These are phyloP conservation scores for Dillenia suffruticosa DNA, from an alignment of 164 flowering plant species.

Conservation along the genomic window DNA sequence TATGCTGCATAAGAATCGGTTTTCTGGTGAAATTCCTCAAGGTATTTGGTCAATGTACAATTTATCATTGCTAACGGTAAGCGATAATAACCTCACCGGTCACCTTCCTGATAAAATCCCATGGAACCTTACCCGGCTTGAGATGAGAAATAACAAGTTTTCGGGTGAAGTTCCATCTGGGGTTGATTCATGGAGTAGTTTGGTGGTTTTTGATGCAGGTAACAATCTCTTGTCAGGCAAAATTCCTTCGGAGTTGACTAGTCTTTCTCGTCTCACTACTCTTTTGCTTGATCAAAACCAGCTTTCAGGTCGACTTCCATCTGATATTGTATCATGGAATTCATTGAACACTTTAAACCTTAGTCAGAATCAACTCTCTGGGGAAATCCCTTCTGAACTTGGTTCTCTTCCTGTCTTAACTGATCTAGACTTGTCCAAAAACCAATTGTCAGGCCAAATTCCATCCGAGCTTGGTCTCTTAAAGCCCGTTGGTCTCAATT, in stretches of 20 bases:
- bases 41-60: conserved; percentile 39
- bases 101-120: conserved; percentile 35
- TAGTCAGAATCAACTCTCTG: conserved; percentile 37
- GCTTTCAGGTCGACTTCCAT: conserved; percentile 40
- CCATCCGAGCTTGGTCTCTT: conserved; percentile 28
- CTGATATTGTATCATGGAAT: conserved; percentile 37
- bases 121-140: conserved; percentile 31
- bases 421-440: conserved; percentile 40
- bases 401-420: conserved; percentile 29
- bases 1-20: conserved; percentile 30
- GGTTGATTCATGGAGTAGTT: conserved; percentile 19
- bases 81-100: conserved; percentile 42
- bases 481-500: conserved; percentile 28
- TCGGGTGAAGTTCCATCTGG: conserved; percentile 38
- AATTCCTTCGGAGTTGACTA: conserved; percentile 39
- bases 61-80: conserved; percentile 16
- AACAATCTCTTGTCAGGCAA: conserved; percentile 45
- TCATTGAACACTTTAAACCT: conserved; percentile 30
- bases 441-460: conserved; percentile 42
- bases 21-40: conserved; percentile 38
- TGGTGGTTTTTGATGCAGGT: conserved; percentile 39
- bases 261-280: conserved; percentile 22
- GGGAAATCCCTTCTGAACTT: conserved; percentile 36
- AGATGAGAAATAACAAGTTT: conserved; percentile 45
- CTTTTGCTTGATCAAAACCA: conserved; percentile 45